A percentile compares a stretch with the other conserved stretches of the same genome.
These are phyloP conservation scores for Citrus inodora DNA, from an alignment of 345 rosid genomes.

Conservation along the genomic window DNA sequence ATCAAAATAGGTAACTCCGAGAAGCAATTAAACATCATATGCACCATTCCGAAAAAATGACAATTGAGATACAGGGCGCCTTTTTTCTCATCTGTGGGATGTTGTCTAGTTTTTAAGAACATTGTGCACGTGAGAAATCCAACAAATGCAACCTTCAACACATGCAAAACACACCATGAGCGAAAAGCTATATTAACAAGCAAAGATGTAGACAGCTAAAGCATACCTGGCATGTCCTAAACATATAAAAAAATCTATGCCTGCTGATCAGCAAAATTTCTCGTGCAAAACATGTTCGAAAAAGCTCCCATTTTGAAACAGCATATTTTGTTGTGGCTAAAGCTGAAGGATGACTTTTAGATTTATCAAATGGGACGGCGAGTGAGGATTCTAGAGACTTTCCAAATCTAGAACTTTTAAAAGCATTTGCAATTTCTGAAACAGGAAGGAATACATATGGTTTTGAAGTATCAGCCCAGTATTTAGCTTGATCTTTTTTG, in stretches of 20 bases:
- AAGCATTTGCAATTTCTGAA: slow-evolving; percentile 70
- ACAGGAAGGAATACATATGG: slow-evolving; percentile 59
- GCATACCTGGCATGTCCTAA: background rate
- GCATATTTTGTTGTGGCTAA: slow-evolving; percentile 63
- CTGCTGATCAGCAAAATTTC: slow-evolving; percentile 30
- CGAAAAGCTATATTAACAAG: background rate
- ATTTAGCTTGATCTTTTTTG: slow-evolving; percentile 91
- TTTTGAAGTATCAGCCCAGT: slow-evolving; percentile 81
- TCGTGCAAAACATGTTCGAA: slow-evolving; percentile 58
- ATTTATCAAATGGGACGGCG: slow-evolving; percentile 45
- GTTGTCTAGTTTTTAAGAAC: background rate
- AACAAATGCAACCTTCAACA: background rate
- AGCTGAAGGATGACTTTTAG: slow-evolving; percentile 53
- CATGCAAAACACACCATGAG: background rate
- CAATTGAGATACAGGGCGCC: slow-evolving; percentile 73
- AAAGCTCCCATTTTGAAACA: slow-evolving; percentile 68
- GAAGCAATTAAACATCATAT: slow-evolving; percentile 87
- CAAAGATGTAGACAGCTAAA: background rate
- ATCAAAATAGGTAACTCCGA: slow-evolving; percentile 78
- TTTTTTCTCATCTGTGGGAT: slow-evolving; percentile 19
- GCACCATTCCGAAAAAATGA: slow-evolving; percentile 79
- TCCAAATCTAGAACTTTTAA: slow-evolving; percentile 59
- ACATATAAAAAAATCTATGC: background rate
- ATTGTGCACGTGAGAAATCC: background rate
- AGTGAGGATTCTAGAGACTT: slow-evolving; percentile 45